phyloP scores from a whole-genome alignment of 192 early-diverging fungal species.

The Backusella australiensis region DNA sequence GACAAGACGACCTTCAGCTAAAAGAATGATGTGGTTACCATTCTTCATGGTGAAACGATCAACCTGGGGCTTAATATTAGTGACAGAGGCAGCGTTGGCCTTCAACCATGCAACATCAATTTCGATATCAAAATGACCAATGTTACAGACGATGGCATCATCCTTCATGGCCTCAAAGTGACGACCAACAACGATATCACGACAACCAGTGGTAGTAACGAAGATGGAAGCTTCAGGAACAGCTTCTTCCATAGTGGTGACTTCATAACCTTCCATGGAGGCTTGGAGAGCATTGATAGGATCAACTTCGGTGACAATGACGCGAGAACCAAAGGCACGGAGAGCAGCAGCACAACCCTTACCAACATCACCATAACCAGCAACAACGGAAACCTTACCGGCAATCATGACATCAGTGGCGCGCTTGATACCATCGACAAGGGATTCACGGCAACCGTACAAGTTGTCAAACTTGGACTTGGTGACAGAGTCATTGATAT shows the following conservation, averaged over 20 bases:
- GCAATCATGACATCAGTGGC: constrained; percentile 99
- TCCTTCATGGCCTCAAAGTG: constrained; percentile 96
- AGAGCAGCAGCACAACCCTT: constrained; percentile 98
- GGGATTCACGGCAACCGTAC: constrained; percentile 98
- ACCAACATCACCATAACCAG: constrained; percentile 99
- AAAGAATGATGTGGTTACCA: constrained; percentile 93
- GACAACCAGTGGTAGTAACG: constrained; percentile 98
- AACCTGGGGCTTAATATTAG: constrained; percentile 99
- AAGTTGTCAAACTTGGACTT: constrained; percentile 99
- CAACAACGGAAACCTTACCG: constrained; percentile 96
- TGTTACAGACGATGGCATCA: constrained; percentile 99
- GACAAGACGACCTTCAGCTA: constrained; percentile 98
- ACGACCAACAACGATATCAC: constrained; percentile 93
- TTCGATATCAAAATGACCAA: constrained; percentile 99
- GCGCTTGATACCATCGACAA: constrained; percentile 99
- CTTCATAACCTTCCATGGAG: constrained; percentile 98
- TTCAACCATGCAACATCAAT: constrained; percentile 99
- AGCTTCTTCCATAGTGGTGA: constrained; percentile 98
- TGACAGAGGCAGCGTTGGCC: constrained; percentile 80
- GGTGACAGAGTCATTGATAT: constrained; percentile 99
- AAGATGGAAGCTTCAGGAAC: constrained; percentile 92
- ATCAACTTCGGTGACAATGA: constrained; percentile 97
- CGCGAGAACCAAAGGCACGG: constrained; percentile 97
- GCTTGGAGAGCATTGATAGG: constrained; percentile 99
- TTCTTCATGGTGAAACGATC: constrained; percentile 92